A percentile compares a stretch with the other conserved stretches of the same genome.
Evolutionary conservation across 768 basidiomycete species (phyloP).

Genomic region (Infundibulicybe gibba): DNA sequence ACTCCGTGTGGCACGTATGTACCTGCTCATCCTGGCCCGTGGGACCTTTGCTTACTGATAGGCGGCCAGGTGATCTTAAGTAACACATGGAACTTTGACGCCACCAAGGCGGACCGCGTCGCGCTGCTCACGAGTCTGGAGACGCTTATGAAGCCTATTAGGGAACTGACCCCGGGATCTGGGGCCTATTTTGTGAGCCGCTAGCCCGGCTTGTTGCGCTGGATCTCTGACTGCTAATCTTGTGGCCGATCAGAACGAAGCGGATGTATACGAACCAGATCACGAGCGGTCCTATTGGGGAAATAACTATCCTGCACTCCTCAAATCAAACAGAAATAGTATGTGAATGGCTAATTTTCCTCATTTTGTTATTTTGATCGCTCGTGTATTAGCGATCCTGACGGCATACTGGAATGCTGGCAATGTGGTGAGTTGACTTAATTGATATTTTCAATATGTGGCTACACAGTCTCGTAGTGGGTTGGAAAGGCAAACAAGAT

Average conservation of each 20-base stretch:
- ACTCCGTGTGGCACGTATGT: constrained; percentile 42
- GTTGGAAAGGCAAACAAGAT: neutral
- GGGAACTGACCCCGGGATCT: constrained; percentile 31
- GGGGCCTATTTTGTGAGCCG: constrained; percentile 39
- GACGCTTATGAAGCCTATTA: constrained; percentile 34
- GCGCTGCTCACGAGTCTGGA: constrained; percentile 24
- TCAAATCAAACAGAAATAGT: constrained; percentile 47
- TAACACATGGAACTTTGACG: constrained; percentile 29
- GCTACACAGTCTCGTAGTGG: neutral
- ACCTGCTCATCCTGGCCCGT: constrained; percentile 31
- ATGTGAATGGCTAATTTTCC: constrained; percentile 9
- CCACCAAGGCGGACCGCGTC: constrained; percentile 32
- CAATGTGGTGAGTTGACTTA: constrained; percentile 34
- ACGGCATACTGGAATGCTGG: constrained; percentile 46
- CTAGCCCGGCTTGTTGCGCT: neutral
- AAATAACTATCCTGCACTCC: constrained; percentile 32
- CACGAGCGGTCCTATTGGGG: constrained; percentile 36
- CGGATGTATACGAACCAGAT: constrained; percentile 45
- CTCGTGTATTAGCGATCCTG: constrained; percentile 32
- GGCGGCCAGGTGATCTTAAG: too few species aligned
- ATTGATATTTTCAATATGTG: neutral
- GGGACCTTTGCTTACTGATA: too few species aligned
- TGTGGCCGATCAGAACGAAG: constrained; percentile 33
- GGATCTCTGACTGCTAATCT: neutral
- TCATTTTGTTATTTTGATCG: neutral